Evolutionary conservation across 345 rosid species (phyloP).

Genomic region (Gossypium thurberi): DNA sequence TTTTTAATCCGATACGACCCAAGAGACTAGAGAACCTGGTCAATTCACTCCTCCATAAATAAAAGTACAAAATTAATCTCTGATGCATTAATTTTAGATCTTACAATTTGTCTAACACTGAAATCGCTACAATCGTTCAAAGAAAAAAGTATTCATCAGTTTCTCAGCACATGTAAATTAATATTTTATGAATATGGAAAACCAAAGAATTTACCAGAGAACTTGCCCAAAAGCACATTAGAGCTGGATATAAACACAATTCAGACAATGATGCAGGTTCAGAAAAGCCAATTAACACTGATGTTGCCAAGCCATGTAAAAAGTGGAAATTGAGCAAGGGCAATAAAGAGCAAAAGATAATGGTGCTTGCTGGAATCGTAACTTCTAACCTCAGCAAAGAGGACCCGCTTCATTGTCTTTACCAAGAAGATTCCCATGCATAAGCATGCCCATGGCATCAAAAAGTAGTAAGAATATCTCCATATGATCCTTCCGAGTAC

Average conservation of each 20-base stretch:
- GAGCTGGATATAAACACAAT: neutral
- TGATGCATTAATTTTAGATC: no score
- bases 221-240: constrained; percentile 4
- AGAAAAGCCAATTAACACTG: constrained; percentile 81
- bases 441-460: constrained; percentile 81
- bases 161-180: neutral
- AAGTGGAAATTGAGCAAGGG: constrained; percentile 81
- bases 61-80: no score
- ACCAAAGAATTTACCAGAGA: neutral
- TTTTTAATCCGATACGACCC: no score
- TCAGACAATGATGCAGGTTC: constrained; percentile 21
- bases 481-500: constrained; percentile 65
- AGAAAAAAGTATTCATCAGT: neutral
- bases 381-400: constrained; percentile 82
- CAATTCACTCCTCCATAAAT: no score
- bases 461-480: constrained; percentile 62
- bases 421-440: constrained; percentile 86
- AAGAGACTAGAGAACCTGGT: no score
- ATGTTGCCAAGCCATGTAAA: constrained; percentile 92
- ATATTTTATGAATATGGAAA: neutral
- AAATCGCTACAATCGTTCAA: neutral
- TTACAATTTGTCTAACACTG: no score
- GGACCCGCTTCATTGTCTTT: constrained; percentile 94
- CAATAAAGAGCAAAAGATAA: constrained; percentile 76
- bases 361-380: constrained; percentile 88